Conservation (phyloP, 805 yeast genomes). For the Myxozyma vanderwaltii region DNA sequence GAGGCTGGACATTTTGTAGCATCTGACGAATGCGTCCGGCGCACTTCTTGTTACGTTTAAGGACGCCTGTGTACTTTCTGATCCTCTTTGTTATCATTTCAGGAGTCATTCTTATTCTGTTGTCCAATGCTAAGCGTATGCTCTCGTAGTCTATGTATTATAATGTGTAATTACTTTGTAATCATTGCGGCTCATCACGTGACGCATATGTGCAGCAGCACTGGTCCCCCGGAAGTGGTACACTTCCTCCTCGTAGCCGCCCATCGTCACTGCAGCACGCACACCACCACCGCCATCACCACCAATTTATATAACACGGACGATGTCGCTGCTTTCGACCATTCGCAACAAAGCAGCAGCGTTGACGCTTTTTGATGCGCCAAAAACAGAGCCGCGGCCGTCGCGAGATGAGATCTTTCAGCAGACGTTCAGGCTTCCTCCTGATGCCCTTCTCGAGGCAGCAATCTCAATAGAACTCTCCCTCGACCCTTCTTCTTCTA, state of each 20-base stretch:
- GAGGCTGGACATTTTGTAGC: slow-evolving; percentile 16
- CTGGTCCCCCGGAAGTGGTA: too few species aligned
- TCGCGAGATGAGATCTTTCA: slow-evolving; percentile 73
- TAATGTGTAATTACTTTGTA: too few species aligned
- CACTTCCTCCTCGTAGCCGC: too few species aligned
- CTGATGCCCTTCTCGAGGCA: slow-evolving; percentile 62
- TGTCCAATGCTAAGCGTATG: too few species aligned
- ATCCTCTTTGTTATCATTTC: neutral
- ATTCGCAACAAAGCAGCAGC: slow-evolving; percentile 53
- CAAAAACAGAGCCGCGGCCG: slow-evolving; percentile 42
- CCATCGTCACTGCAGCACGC: too few species aligned
- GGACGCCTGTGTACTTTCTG: slow-evolving; percentile 34
- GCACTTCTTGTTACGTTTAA: slow-evolving; percentile 34
- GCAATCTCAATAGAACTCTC: slow-evolving; percentile 68
- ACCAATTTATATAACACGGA: too few species aligned
- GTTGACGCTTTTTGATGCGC: slow-evolving; percentile 47
- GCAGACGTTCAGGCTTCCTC: slow-evolving; percentile 69
- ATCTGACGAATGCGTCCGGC: slow-evolving; percentile 34
- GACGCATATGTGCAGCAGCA: too few species aligned
- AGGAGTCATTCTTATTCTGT: neutral
- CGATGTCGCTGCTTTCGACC: slow-evolving; percentile 52
- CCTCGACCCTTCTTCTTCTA: slow-evolving; percentile 36
- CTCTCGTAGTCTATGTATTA: too few species aligned
- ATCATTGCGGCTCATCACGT: neutral
- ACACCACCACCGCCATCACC: neutral